Evolutionary conservation across 805 yeast genomes (phyloP), one percentile per base, ranked within the genome.

Genomic region (Lipomyces kockii): DNA sequence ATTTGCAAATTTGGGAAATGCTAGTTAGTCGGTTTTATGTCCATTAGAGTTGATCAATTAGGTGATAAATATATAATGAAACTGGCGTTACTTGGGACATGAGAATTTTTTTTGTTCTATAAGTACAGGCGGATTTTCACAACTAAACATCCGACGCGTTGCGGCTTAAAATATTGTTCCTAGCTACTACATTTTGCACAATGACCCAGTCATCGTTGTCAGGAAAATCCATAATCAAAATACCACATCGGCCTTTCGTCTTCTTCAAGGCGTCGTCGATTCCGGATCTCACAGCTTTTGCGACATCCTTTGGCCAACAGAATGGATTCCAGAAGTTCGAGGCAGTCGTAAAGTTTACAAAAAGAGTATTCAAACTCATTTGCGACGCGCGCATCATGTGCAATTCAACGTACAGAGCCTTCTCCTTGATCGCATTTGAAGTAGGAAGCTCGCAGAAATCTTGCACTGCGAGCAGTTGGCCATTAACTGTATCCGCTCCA

Each of bases 231-330:
- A 89, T 78, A 34, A 90, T 85, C 58, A 89, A 80, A 54, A 89
- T 81, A 53, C 95, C 95, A 68, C 82, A 80, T 83, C 53, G 80
- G 82, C 58, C 77, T 37, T 52, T 59, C 53, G 59, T 43, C 14
- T 58, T 25, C 14, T 20, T 34, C 39, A 72, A 58, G 12, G 62
- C 64, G 22, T 61, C 61, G 34, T 61, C 63, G 8, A 72, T 55
- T 17, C 69, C 72, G 22, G 65, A 37, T 72, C 78, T 86, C 79
- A 64, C 68, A 1, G 86, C 86, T 64, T 82, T 79, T 22, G 92
- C 86, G 68, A 89, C 85, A 71, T 84, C 81, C 66, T 84, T 82
- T 0, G 95, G 95, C 95, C 95, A 90, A 77, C 91, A 89, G 58
- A 80, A 82, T 61, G 82, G 86, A 77, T 88, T 86, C 77, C 87